Percentiles rank a stretch among this genome's conserved stretches.
phyloP scores from a whole-genome alignment of 148 eudicot species.

The Agrostemma githago region DNA sequence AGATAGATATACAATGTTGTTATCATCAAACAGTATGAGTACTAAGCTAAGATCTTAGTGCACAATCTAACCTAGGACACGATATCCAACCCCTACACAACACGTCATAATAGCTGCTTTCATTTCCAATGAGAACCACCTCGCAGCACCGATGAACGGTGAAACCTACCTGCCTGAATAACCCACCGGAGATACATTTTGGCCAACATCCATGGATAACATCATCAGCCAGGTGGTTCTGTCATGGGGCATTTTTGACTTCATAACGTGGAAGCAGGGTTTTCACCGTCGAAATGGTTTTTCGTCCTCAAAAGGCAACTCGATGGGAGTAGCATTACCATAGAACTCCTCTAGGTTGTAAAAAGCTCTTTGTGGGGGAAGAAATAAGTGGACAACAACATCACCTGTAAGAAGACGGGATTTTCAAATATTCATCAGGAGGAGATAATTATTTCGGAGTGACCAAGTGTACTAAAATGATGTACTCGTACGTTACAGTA shows the following conservation, averaged over 20 bases:
- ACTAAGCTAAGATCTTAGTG: no score
- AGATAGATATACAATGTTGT: no score
- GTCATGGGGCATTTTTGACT: not conserved
- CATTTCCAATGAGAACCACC: no score
- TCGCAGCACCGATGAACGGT: no score
- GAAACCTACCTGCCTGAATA: no score
- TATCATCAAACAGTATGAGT: no score
- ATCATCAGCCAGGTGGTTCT: not conserved
- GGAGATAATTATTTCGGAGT: not conserved
- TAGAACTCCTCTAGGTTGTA: constrained; percentile 97
- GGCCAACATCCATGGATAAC: no score
- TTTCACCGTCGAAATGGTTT: constrained; percentile 47
- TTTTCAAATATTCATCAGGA: not conserved
- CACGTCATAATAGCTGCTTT: no score
- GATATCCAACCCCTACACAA: no score
- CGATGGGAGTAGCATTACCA: constrained; percentile 74
- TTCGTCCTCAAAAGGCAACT: constrained; percentile 77
- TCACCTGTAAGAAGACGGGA: constrained; percentile 50
- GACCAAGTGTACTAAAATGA: not conserved
- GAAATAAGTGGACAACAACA: constrained; percentile 90
- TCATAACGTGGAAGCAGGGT: not conserved
- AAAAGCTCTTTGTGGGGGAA: constrained; percentile 67
- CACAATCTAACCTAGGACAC: no score
- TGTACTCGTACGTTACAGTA: no score
- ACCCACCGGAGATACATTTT: no score